Evolutionary conservation across 1,284 basidiomycete genomes (phyloP).

Genomic region (Trichosporon inkin): DNA sequence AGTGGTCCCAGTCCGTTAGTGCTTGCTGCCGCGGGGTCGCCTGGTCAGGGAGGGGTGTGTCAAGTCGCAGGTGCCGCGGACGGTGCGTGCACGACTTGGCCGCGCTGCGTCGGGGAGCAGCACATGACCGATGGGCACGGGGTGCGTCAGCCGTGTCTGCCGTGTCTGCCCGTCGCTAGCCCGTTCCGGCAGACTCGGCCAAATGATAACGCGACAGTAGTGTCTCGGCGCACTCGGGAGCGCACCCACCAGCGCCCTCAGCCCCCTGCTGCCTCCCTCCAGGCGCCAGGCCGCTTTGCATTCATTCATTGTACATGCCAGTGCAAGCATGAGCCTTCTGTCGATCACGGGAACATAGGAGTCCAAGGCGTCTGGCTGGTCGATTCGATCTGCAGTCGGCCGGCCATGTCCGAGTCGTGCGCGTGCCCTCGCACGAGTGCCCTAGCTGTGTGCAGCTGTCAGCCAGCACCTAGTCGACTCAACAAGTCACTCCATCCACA

Average conservation of each 20-base stretch:
- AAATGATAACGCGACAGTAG: neutral
- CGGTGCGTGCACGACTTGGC: neutral
- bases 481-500: no score
- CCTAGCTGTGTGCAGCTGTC: no score
- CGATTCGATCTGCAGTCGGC: no score
- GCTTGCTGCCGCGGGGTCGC: neutral
- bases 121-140: slow-evolving; percentile 5
- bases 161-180: neutral
- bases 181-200: slow-evolving; percentile 1
- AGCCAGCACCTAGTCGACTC: no score
- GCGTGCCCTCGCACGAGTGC: no score
- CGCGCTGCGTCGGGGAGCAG: neutral
- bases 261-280: neutral
- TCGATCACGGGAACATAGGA: no score
- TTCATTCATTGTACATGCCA: no score
- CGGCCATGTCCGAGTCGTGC: no score
- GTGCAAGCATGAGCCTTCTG: no score
- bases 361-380: no score
- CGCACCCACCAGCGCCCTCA: no score
- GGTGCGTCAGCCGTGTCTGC: neutral
- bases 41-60: neutral
- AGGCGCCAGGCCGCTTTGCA: no score
- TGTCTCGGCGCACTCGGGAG: neutral
- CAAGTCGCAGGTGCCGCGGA: neutral
- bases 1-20: neutral